phyloP scores from a whole-genome alignment of 1,284 basidiomycete genomes.

The Sporisorium iseilematis-ciliati region DNA sequence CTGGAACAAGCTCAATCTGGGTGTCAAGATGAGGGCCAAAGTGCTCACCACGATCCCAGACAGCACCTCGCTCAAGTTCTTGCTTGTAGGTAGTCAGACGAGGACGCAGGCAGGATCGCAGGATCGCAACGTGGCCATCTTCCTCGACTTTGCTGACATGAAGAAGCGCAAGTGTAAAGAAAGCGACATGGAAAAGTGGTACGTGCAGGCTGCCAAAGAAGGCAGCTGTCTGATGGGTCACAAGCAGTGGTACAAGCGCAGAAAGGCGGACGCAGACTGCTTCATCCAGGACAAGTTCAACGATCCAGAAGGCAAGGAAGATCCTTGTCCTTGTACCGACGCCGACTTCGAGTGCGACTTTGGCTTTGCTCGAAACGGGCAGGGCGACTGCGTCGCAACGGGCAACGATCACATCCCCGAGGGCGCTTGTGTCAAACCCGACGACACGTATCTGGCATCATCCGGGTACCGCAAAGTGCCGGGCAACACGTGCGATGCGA shows the following conservation, averaged over 20 bases:
- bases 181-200: slow-evolving; percentile 88
- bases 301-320: slow-evolving; percentile 75
- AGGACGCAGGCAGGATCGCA: slow-evolving; percentile 75
- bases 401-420: slow-evolving; percentile 88
- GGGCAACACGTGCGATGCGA: slow-evolving; percentile 84
- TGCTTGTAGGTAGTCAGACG: slow-evolving; percentile 84
- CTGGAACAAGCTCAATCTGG: slow-evolving; percentile 82
- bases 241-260: slow-evolving; percentile 93
- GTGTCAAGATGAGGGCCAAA: slow-evolving; percentile 79
- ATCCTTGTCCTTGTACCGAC: slow-evolving; percentile 84
- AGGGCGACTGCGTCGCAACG: slow-evolving; percentile 79
- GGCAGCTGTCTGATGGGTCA: slow-evolving; percentile 91
- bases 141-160: slow-evolving; percentile 85
- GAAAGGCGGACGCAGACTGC: slow-evolving; percentile 86
- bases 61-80: slow-evolving; percentile 91
- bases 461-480: slow-evolving; percentile 93
- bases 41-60: slow-evolving; percentile 88
- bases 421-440: slow-evolving; percentile 76
- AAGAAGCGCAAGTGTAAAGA: slow-evolving; percentile 79
- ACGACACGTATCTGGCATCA: slow-evolving; percentile 82
- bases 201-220: slow-evolving; percentile 77
- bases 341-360: slow-evolving; percentile 96
- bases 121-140: slow-evolving; percentile 79
- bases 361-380: slow-evolving; percentile 81
- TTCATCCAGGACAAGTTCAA: slow-evolving; percentile 86